These are phyloP conservation scores for Prunus mume DNA, from an alignment of 306 rosid species.

Conservation along the genomic window DNA sequence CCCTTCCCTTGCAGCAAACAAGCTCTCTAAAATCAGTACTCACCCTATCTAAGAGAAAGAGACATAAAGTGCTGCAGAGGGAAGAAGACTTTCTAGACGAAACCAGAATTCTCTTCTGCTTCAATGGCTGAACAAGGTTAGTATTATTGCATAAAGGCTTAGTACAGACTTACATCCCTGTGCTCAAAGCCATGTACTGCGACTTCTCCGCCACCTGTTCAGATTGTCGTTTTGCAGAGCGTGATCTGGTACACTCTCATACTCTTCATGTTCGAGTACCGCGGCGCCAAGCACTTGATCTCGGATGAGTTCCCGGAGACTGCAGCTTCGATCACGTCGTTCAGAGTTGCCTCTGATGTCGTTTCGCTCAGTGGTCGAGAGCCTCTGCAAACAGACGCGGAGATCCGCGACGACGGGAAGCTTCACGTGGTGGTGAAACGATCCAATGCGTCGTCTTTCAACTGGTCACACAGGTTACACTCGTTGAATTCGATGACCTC, in stretches of 20 bases:
- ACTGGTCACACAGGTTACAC: conserved; percentile 54
- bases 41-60: no score
- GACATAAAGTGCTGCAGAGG: no score
- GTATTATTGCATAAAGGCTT: no score
- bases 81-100: no score
- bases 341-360: conserved; percentile 73
- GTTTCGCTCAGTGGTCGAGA: conserved; percentile 74
- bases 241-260: conserved; percentile 82
- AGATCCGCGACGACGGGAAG: conserved; percentile 81
- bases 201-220: conserved; percentile 62
- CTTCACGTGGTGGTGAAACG: conserved; percentile 70
- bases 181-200: conserved; percentile 78
- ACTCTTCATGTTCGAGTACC: conserved; percentile 75
- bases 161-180: conserved; percentile 9
- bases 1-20: no score
- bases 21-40: no score
- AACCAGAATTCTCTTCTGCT: no score
- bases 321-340: conserved; percentile 73
- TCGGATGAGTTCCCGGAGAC: conserved; percentile 77
- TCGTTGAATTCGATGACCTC: conserved; percentile 64
- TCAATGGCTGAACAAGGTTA: no score
- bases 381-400: conserved; percentile 61
- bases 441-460: conserved; percentile 60
- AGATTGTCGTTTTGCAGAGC: conserved; percentile 79
- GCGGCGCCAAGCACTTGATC: conserved; percentile 73